Percentiles rank a stretch among this genome's conserved stretches.
phyloP scores from a whole-genome alignment of 1,139 yeast genomes.

The Scheffersomyces lignicola region DNA sequence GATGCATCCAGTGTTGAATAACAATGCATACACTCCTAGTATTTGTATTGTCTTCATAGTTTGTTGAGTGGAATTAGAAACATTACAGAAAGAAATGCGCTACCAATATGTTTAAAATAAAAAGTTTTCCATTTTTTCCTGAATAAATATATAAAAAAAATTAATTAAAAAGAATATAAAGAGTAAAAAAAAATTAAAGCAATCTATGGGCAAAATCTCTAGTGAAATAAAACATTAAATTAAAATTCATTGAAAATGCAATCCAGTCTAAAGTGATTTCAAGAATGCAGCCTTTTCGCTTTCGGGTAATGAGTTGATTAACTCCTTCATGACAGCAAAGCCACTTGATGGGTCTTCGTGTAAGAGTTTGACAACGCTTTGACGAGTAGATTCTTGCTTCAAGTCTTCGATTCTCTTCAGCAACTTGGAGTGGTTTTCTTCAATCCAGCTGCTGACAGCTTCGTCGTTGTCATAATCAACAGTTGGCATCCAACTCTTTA shows the following conservation, averaged over 20 bases:
- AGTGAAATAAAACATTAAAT: not conserved
- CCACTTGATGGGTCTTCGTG: constrained; percentile 57
- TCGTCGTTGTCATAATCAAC: constrained; percentile 72
- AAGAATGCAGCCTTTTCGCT: constrained; percentile 59
- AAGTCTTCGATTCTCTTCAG: constrained; percentile 63
- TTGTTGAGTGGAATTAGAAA: not conserved
- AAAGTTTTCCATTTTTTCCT: constrained; percentile 5
- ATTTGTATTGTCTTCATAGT: not conserved
- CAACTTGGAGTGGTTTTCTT: constrained; percentile 66
- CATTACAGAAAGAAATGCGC: constrained; percentile 1
- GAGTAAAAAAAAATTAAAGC: not conserved
- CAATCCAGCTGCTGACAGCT: constrained; percentile 85
- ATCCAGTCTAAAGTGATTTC: constrained; percentile 18
- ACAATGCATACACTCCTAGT: not conserved
- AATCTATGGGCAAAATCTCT: not conserved
- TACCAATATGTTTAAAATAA: not conserved
- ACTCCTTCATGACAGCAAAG: constrained; percentile 60
- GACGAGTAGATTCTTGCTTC: constrained; percentile 63
- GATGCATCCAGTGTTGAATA: not conserved
- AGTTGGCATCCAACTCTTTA: constrained; percentile 85
- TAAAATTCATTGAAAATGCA: not conserved
- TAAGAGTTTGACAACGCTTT: constrained; percentile 59
- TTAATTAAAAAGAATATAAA: not conserved
- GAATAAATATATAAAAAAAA: constrained; percentile 3
- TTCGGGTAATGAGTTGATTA: constrained; percentile 55